Evolutionary conservation across 352 stramenopile genomes (phyloP).

Genomic region (Thalassiosira hispida): DNA sequence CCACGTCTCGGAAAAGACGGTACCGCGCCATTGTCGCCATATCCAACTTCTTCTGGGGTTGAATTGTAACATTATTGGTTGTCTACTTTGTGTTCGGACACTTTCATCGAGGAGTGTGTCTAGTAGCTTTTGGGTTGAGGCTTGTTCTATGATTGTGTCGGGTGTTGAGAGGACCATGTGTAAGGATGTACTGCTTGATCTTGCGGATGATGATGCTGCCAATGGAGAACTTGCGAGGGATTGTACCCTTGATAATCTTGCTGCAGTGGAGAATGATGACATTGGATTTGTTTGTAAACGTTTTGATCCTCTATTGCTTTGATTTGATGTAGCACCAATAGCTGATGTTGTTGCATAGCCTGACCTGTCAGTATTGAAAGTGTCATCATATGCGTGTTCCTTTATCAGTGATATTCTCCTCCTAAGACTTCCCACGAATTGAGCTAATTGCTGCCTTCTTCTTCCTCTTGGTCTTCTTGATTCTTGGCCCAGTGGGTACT

Average conservation of each 20-base stretch:
- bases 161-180: conserved; percentile 83
- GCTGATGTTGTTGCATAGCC: background rate
- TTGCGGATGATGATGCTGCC: background rate
- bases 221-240: conserved; percentile 26
- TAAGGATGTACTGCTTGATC: conserved; percentile 34
- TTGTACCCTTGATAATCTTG: conserved; percentile 31
- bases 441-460: conserved; percentile 8
- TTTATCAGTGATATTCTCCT: conserved; percentile 1
- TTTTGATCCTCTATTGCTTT: conserved; percentile 1
- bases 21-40: conserved; percentile 84
- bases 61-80: conserved; percentile 86
- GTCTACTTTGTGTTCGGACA: conserved; percentile 67
- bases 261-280: background rate
- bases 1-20: conserved; percentile 85
- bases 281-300: background rate
- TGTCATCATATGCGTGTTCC: background rate
- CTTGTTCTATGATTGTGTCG: conserved; percentile 83
- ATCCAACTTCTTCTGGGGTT: conserved; percentile 80
- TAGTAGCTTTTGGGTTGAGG: conserved; percentile 82
- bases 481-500: background rate
- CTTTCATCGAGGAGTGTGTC: conserved; percentile 84
- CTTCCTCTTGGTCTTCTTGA: background rate
- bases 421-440: background rate
- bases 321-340: background rate
- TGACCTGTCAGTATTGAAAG: background rate